These are phyloP conservation scores for Medicago ruthenica DNA, from an alignment of 306 rosid species.

Conservation along the genomic window DNA sequence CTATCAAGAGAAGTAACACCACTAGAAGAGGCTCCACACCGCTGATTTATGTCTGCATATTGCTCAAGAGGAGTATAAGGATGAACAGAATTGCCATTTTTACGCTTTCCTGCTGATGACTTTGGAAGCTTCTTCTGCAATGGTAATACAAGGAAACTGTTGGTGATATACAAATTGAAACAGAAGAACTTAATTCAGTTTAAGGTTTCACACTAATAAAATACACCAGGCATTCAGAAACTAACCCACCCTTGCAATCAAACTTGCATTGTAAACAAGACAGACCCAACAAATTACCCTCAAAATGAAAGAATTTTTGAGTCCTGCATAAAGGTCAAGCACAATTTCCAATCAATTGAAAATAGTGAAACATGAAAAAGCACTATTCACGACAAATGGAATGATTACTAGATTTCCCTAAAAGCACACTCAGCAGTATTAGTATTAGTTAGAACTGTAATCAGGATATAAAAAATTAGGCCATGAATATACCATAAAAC, in stretches of 20 bases:
- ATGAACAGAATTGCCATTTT: conserved; percentile 46
- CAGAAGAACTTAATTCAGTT: conserved; percentile 17
- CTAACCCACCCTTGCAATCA: conserved; percentile 32
- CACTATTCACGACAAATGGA: conserved; percentile 5
- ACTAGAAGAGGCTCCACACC: conserved; percentile 51
- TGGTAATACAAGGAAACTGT: conserved; percentile 37
- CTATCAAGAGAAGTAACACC: conserved; percentile 47
- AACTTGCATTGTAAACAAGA: conserved; percentile 30
- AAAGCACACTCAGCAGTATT: not conserved
- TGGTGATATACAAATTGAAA: conserved; percentile 22
- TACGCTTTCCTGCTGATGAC: conserved; percentile 48
- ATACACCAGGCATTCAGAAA: conserved; percentile 23
- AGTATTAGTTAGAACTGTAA: conserved; percentile 9
- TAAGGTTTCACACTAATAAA: conserved; percentile 16
- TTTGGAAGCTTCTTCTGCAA: conserved; percentile 55
- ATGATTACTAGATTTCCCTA: conserved; percentile 20
- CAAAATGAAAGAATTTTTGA: conserved; percentile 23
- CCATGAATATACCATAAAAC: conserved; percentile 25
- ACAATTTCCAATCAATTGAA: conserved; percentile 33
- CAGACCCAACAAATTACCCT: conserved; percentile 25
- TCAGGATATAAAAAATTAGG: conserved; percentile 8
- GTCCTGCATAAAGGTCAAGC: conserved; percentile 33
- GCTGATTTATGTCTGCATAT: conserved; percentile 46
- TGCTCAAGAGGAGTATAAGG: conserved; percentile 39
- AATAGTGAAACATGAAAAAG: conserved; percentile 15